Base-by-base conservation (phyloP, 1,139 yeast genomes). In the Scheffersomyces illinoinensis region DNA sequence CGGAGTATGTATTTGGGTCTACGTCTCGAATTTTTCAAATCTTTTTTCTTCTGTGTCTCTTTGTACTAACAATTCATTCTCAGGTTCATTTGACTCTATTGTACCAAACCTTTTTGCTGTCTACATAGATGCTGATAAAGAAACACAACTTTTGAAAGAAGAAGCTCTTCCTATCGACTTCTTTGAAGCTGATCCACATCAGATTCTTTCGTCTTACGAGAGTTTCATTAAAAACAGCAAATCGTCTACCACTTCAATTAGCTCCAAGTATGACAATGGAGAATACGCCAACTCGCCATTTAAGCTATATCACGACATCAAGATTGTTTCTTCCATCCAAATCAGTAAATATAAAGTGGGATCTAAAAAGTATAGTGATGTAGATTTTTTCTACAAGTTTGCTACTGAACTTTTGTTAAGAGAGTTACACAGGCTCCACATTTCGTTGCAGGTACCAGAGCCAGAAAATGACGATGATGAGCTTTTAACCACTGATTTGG, bases 371-470 rank as follows among this genome's bases (percentile, higher is more conserved):
- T 93, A 93, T 69, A 76, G 75, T 21, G 79, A 82, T 63, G 77
- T 89, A 52, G 95, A 91, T 71, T 83, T 82, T 58, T 89, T 90
- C 66, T 92, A 86, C 76, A 88, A 85, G 68, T 87, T 88, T 65
- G 75, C 91, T 3, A 82, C 88, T 1, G 97, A 91, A 65, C 73
- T 91, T 57, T 73, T 93, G 49, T 73, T 92, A 57, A 85, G 96
- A 67, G 98, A 93, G 71, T 81, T 88, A 23, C 80, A 83, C 46
- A 82, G 89, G 61, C 49, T 66, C 19, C 68, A 75, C 17, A 55
- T 64, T 20, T 58, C 64, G 5, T 68, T 76, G 61, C 76, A 78
- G 43, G 63, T 65, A 23, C 26, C 17, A 20, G 21, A 8, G n/a
- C 26, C 21, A 17, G 60, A 58, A 2, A 47, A 55, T 7, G 53